Conservation (phyloP, 805 yeast species). For the Yarrowia sp. region DNA sequence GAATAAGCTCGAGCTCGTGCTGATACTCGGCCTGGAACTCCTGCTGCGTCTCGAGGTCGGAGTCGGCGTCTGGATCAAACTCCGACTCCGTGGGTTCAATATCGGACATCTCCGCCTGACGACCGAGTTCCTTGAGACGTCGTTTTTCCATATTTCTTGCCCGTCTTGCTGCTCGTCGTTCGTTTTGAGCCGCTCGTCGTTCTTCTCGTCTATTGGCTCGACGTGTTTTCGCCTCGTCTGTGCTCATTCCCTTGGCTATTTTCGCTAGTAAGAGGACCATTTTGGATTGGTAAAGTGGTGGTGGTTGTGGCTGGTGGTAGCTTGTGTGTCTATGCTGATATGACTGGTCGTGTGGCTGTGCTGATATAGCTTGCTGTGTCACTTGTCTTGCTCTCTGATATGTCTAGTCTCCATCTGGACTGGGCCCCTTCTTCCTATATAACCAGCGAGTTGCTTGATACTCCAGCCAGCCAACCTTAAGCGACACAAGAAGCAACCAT, state of each 20-base stretch:
- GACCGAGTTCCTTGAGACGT: conserved; percentile 10
- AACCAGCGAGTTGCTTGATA: too few relatives aligned
- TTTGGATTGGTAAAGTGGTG: not conserved
- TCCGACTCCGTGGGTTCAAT: not conserved
- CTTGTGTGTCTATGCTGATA: too few relatives aligned
- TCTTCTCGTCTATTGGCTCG: not conserved
- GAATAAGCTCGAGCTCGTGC: not conserved
- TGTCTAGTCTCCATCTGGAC: too few relatives aligned
- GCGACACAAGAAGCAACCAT: conserved; percentile 3
- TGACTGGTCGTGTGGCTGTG: too few relatives aligned
- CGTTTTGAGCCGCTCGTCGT: not conserved
- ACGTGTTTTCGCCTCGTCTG: not conserved
- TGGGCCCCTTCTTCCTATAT: too few relatives aligned
- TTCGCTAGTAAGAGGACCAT: not conserved
- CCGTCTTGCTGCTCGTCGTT: not conserved
- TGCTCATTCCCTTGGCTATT: not conserved
- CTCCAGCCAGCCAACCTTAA: too few relatives aligned
- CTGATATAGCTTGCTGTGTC: too few relatives aligned
- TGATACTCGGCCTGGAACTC: not conserved
- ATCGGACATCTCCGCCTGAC: not conserved
- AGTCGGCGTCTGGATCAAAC: conserved; percentile 3
- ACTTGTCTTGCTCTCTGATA: too few relatives aligned
- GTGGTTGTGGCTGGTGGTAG: not conserved
- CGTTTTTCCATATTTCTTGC: not conserved
- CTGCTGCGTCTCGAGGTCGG: not conserved